Evolutionary conservation across 78 protist genomes (phyloP).

Genomic region (Chrysochromulina tobinii): DNA sequence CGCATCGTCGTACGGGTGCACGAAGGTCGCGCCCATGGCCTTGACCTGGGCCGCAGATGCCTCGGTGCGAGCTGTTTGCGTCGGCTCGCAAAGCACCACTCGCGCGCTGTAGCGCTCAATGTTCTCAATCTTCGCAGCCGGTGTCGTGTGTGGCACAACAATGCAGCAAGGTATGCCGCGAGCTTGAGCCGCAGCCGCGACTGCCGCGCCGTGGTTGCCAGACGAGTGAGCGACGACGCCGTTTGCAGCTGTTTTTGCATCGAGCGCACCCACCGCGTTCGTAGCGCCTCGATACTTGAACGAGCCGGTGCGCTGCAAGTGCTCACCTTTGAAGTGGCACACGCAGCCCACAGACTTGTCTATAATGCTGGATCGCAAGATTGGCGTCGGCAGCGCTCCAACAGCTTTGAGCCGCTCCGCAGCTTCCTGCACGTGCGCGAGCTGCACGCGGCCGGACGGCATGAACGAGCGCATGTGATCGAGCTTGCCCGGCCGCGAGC

Average conservation of each 20-base stretch:
- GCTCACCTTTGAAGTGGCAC: conserved; percentile 66
- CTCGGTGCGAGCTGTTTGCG: conserved; percentile 54
- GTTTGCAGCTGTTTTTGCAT: neutral
- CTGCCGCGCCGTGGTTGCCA: conserved; percentile 84
- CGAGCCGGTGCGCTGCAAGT: conserved; percentile 69
- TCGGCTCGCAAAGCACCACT: conserved; percentile 57
- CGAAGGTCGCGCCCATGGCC: conserved; percentile 32
- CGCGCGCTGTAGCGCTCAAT: conserved; percentile 16
- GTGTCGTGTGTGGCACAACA: conserved; percentile 74
- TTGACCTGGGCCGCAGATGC: neutral
- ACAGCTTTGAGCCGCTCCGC: no score
- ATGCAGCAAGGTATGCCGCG: conserved; percentile 50
- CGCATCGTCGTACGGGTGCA: conserved; percentile 76
- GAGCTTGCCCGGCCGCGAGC: no score
- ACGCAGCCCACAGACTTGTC: no score
- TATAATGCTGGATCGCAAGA: no score
- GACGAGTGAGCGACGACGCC: neutral
- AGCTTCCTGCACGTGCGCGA: no score
- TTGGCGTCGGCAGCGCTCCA: no score
- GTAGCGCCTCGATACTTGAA: conserved; percentile 81
- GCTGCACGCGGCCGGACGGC: no score
- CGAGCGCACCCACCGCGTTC: conserved; percentile 55
- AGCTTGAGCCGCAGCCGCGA: conserved; percentile 69
- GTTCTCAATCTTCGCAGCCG: conserved; percentile 52
- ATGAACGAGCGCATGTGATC: no score